Conservation (phyloP, 441 rosid genomes). For the Corymbia calophylla region DNA sequence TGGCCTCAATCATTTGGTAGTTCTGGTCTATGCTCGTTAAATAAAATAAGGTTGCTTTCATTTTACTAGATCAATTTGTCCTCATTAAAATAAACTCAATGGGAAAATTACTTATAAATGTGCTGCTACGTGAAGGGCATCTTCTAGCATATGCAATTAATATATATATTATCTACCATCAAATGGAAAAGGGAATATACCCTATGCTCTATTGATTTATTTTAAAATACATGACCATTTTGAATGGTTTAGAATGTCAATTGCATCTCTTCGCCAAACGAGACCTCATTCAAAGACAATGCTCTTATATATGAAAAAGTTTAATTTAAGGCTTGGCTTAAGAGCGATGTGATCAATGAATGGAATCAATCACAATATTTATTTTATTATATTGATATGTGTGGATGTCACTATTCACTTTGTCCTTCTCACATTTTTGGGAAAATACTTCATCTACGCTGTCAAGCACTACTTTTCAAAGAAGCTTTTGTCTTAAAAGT, state of each 20-base stretch:
- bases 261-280: background rate
- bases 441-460: background rate
- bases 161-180: background rate
- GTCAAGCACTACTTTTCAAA: background rate
- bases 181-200: no score
- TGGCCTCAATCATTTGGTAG: background rate
- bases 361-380: background rate
- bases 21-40: background rate
- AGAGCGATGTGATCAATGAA: background rate
- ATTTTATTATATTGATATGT: background rate
- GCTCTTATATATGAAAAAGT: rapidly evolving
- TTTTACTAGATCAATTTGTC: background rate
- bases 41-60: background rate
- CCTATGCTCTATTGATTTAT: background rate
- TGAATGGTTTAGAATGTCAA: background rate
- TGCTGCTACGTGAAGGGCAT: background rate
- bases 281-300: background rate
- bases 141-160: background rate
- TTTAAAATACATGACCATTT: background rate
- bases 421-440: background rate
- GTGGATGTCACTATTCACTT: background rate
- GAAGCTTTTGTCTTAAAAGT: background rate
- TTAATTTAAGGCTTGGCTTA: background rate
- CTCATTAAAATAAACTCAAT: background rate
- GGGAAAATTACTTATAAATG: background rate